Conservation (phyloP, 495 filamentous ascomycete species). For the Neurospora intermedia region DNA sequence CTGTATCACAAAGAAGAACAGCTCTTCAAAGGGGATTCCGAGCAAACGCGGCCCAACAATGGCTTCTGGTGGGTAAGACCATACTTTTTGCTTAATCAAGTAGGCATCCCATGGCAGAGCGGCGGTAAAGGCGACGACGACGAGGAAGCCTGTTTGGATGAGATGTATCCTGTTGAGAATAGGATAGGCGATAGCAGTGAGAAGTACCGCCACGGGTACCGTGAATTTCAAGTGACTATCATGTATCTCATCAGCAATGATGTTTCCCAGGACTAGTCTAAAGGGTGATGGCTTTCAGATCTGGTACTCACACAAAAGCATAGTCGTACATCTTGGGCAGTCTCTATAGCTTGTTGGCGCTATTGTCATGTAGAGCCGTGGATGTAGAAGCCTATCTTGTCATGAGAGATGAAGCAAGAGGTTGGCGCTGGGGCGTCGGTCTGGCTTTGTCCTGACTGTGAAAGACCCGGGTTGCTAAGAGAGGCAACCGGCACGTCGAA, state of each 20-base stretch:
- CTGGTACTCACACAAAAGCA: conserved; percentile 47
- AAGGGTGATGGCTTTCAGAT: not conserved
- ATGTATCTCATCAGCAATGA: not conserved
- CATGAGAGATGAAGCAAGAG: not conserved
- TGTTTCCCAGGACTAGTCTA: not conserved
- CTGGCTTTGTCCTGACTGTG: not conserved
- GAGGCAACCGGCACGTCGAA: not conserved
- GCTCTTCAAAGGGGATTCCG: conserved; percentile 51
- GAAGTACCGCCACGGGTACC: conserved; percentile 46
- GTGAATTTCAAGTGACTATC: conserved; percentile 57
- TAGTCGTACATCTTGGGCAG: conserved; percentile 47
- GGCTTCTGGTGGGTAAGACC: conserved; percentile 54
- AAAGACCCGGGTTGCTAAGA: not conserved
- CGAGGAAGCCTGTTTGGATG: conserved; percentile 46
- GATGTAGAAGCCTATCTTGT: not conserved
- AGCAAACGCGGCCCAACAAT: conserved; percentile 48
- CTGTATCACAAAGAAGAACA: conserved; percentile 69
- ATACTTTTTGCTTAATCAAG: conserved; percentile 49
- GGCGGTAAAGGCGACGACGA: conserved; percentile 45
- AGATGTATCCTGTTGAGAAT: conserved; percentile 46
- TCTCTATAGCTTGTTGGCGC: not conserved
- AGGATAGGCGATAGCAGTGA: conserved; percentile 47
- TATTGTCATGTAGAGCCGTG: not conserved
- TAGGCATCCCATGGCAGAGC: conserved; percentile 66
- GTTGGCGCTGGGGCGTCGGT: not conserved